A percentile compares a stretch with the other conserved stretches of the same genome.
Conservation (phyloP, 148 eudicot genomes). For the Cornus kousa region DNA sequence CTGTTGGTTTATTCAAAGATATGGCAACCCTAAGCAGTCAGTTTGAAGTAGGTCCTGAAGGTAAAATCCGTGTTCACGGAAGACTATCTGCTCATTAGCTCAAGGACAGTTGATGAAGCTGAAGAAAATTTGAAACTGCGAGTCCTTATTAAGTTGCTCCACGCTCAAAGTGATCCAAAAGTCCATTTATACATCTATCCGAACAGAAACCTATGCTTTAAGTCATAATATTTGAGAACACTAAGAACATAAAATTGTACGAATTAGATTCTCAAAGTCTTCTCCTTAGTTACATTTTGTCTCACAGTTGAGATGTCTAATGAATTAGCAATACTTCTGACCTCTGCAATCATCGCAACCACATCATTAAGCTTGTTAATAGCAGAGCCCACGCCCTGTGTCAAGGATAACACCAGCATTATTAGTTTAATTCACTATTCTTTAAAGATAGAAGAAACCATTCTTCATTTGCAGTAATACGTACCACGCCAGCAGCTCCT, state of each 20-base stretch:
- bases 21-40: too few species aligned
- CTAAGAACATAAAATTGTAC: background rate
- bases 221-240: background rate
- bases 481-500: conserved; percentile 94
- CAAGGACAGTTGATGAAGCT: background rate
- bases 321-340: conserved; percentile 69
- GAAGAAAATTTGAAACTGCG: background rate
- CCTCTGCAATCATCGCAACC: conserved; percentile 93
- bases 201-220: background rate
- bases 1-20: too few species aligned
- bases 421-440: background rate
- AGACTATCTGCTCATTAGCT: background rate
- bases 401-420: background rate
- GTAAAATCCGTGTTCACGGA: background rate
- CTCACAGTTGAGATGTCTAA: conserved; percentile 24
- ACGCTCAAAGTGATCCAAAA: background rate
- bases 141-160: too few species aligned
- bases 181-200: background rate
- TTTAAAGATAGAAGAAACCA: too few species aligned
- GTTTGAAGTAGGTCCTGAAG: too few species aligned
- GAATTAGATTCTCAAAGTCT: conserved; percentile 19
- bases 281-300: conserved; percentile 14
- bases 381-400: conserved; percentile 90
- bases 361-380: conserved; percentile 87
- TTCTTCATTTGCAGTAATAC: conserved; percentile 9